Evolutionary conservation across 2,329 filamentous ascomycete genomes (phyloP).

Genomic region (Pleomassaria siparia): DNA sequence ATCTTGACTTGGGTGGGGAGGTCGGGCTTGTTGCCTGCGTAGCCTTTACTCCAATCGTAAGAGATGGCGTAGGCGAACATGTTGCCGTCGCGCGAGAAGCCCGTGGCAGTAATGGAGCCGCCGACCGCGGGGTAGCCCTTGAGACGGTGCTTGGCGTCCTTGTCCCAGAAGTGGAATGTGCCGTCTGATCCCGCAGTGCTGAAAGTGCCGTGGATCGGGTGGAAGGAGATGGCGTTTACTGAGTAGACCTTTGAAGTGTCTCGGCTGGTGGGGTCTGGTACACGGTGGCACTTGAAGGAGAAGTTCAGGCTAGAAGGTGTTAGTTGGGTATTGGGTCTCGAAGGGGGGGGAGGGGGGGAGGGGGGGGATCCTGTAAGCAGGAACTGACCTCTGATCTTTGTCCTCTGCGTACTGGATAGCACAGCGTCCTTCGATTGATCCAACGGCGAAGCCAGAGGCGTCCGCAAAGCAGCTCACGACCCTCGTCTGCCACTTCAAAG

Average conservation of each 20-base stretch:
- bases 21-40: slow-evolving; percentile 73
- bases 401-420: slow-evolving; percentile 99
- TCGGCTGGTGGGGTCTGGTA: slow-evolving; percentile 61
- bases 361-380: too few species aligned
- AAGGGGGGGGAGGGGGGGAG: neutral
- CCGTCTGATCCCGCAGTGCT: slow-evolving; percentile 94
- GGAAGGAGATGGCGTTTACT: slow-evolving; percentile 97
- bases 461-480: slow-evolving; percentile 95
- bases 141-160: slow-evolving; percentile 55
- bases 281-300: slow-evolving; percentile 98
- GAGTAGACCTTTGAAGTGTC: slow-evolving; percentile 88
- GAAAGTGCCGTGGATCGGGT: slow-evolving; percentile 96
- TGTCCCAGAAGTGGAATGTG: slow-evolving; percentile 96
- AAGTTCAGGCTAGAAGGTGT: slow-evolving; percentile 69
- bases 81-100: slow-evolving; percentile 82
- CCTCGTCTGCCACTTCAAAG: slow-evolving; percentile 96
- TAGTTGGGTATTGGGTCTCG: slow-evolving; percentile 9
- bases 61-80: slow-evolving; percentile 70
- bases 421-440: slow-evolving; percentile 94
- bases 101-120: slow-evolving; percentile 85
- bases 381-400: slow-evolving; percentile 69
- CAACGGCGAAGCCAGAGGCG: slow-evolving; percentile 87
- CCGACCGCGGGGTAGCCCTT: slow-evolving; percentile 66
- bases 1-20: slow-evolving; percentile 55
- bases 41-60: slow-evolving; percentile 99